Evolutionary conservation across 306 rosid species (phyloP).

Genomic region (Castanopsis chinensis): DNA sequence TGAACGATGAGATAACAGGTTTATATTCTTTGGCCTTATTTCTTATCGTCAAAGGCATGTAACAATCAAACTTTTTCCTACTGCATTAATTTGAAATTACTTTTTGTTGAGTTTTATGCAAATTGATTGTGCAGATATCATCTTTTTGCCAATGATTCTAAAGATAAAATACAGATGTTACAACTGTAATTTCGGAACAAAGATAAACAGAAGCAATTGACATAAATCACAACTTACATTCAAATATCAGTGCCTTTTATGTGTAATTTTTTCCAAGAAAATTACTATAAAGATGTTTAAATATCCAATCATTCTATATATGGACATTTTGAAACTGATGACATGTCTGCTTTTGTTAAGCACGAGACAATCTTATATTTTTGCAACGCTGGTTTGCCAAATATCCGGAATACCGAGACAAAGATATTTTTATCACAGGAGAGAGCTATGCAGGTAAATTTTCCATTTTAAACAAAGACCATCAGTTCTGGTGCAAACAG

Average conservation of each 20-base stretch:
- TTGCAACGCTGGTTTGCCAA: constrained; percentile 36
- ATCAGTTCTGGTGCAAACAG: background rate
- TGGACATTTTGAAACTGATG: background rate
- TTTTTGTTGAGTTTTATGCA: too few relatives aligned
- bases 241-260: too few relatives aligned
- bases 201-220: too few relatives aligned
- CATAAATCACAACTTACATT: too few relatives aligned
- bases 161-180: too few relatives aligned
- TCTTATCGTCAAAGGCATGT: background rate
- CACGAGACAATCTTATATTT: constrained; percentile 35
- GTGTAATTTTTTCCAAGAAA: background rate
- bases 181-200: too few relatives aligned
- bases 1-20: constrained; percentile 39
- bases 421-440: constrained; percentile 31
- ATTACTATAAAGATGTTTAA: too few relatives aligned
- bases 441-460: constrained; percentile 47
- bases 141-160: too few relatives aligned
- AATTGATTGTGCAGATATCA: too few relatives aligned
- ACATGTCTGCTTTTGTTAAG: background rate
- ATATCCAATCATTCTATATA: background rate
- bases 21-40: background rate
- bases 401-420: constrained; percentile 31
- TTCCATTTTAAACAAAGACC: background rate
- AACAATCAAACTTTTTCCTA: background rate
- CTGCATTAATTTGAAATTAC: background rate